A percentile compares a stretch with the other conserved stretches of the same genome.
Evolutionary conservation across 2,329 filamentous ascomycete species (phyloP).

Genomic region (Verticillium tricorpus): DNA sequence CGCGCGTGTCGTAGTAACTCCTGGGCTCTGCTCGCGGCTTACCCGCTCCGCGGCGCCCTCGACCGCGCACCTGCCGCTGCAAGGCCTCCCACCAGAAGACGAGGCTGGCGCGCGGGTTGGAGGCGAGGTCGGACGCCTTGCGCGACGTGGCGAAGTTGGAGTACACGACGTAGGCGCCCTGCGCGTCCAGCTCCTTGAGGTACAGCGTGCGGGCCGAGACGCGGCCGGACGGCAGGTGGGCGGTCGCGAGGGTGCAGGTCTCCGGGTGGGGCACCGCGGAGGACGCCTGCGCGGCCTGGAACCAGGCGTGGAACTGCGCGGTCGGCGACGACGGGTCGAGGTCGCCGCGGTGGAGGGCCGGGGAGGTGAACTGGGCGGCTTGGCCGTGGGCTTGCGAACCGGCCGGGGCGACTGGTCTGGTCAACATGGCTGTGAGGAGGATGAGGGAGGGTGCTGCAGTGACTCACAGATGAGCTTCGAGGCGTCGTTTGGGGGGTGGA

Average conservation of each 20-base stretch:
- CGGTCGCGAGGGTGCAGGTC: conserved; percentile 83
- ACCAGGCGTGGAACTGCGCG: conserved; percentile 87
- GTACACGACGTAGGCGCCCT: conserved; percentile 82
- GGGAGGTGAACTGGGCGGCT: conserved; percentile 70
- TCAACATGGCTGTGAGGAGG: background rate
- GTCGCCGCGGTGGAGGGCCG: conserved; percentile 55
- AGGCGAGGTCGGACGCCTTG: conserved; percentile 62
- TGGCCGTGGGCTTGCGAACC: conserved; percentile 53
- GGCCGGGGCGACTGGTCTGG: conserved; percentile 55
- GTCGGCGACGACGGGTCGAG: conserved; percentile 63
- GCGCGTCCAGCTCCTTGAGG: conserved; percentile 83
- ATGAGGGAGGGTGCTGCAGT: background rate
- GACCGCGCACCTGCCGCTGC: conserved; percentile 85
- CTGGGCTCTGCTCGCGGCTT: conserved; percentile 66
- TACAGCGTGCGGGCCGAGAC: conserved; percentile 87
- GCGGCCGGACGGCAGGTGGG: conserved; percentile 74
- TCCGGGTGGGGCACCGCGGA: conserved; percentile 68
- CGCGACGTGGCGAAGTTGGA: conserved; percentile 81
- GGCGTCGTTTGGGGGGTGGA: conserved; percentile 32
- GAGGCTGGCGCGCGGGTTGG: conserved; percentile 74
- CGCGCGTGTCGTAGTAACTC: conserved; percentile 63
- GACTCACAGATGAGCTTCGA: conserved; percentile 47
- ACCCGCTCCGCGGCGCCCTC: conserved; percentile 73
- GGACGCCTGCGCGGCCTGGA: conserved; percentile 60
- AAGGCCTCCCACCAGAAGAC: conserved; percentile 87